These are phyloP conservation scores for Epichloe glyceriae DNA, from an alignment of 2,329 filamentous ascomycete species.

Conservation along the genomic window DNA sequence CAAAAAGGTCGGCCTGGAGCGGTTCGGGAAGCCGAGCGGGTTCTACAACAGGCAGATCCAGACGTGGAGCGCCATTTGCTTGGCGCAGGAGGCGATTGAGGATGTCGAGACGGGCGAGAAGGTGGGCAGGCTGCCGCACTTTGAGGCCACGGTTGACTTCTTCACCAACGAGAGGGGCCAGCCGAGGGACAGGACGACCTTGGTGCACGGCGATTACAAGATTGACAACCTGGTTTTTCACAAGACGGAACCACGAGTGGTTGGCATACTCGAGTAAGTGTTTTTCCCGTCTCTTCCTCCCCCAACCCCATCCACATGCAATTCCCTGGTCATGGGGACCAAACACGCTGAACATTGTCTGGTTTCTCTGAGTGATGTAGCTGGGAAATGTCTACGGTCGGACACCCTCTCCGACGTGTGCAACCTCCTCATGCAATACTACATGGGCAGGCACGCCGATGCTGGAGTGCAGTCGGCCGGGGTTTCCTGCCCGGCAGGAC, in stretches of 20 bases:
- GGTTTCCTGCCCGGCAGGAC: constrained; percentile 51
- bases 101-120: constrained; percentile 66
- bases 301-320: background rate
- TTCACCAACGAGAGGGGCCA: constrained; percentile 58
- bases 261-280: constrained; percentile 75
- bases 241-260: constrained; percentile 72
- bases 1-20: constrained; percentile 50
- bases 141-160: constrained; percentile 66
- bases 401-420: constrained; percentile 88
- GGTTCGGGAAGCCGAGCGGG: constrained; percentile 58
- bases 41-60: constrained; percentile 81
- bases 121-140: constrained; percentile 75
- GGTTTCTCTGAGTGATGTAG: too few species aligned
- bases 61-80: constrained; percentile 69
- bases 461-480: constrained; percentile 17
- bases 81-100: constrained; percentile 58
- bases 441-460: constrained; percentile 18
- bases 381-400: constrained; percentile 97
- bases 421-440: constrained; percentile 49
- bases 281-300: background rate
- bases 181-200: constrained; percentile 62
- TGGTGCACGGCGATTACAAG: constrained; percentile 96
- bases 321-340: background rate
- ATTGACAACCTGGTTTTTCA: constrained; percentile 87
- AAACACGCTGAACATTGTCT: constrained; percentile 3